A percentile compares a stretch with the other conserved stretches of the same genome.
phyloP scores from a whole-genome alignment of 1,139 yeast genomes.

The Yamadazyma epiphylla region DNA sequence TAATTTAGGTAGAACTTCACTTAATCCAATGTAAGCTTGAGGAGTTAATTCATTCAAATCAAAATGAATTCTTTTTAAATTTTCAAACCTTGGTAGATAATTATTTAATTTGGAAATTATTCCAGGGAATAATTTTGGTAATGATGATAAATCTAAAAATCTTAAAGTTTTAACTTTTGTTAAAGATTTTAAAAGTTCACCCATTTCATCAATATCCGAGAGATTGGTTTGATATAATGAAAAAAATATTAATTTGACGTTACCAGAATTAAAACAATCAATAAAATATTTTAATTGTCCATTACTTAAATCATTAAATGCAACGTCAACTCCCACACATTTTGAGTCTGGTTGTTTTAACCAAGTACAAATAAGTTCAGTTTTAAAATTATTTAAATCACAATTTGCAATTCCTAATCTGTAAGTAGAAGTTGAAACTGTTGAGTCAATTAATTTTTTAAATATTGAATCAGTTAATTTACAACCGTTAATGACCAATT shows the following conservation, averaged over 20 bases:
- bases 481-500: constrained; percentile 79
- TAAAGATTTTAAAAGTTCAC: constrained; percentile 48
- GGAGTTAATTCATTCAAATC: constrained; percentile 68
- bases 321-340: constrained; percentile 81
- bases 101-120: constrained; percentile 59
- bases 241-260: constrained; percentile 50
- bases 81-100: constrained; percentile 61
- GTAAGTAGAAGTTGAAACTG: constrained; percentile 53
- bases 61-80: constrained; percentile 69
- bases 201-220: constrained; percentile 49
- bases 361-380: constrained; percentile 60
- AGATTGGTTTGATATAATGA: constrained; percentile 72
- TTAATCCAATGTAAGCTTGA: constrained; percentile 61
- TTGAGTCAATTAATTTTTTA: constrained; percentile 46
- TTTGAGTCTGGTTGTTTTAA: constrained; percentile 46
- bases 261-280: constrained; percentile 33
- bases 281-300: constrained; percentile 52
- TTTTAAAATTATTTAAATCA: constrained; percentile 55
- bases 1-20: constrained; percentile 69
- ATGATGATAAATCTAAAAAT: constrained; percentile 72
- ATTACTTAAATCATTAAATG: constrained; percentile 68
- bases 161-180: constrained; percentile 53
- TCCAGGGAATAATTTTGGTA: constrained; percentile 72
- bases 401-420: constrained; percentile 77
- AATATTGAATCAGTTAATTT: constrained; percentile 54